Evolutionary conservation across 805 yeast genomes (phyloP), one percentile per base, ranked within the genome.

Genomic region (Myxozyma nipponensis): DNA sequence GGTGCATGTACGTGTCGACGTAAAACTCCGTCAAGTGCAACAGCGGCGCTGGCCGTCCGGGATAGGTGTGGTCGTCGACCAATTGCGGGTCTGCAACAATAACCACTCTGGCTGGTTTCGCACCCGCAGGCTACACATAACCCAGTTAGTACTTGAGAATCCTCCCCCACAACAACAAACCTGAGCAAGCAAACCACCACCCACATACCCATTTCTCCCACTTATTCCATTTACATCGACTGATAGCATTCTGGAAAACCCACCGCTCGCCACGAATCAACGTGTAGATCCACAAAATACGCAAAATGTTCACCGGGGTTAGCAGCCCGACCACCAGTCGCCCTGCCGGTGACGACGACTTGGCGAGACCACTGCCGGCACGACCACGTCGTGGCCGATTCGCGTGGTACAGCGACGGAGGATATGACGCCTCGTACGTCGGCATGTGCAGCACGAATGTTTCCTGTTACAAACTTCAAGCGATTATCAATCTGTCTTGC

Each of bases 71-170:
- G 23, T 75, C 84, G 63, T 93, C 99, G 62, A 93, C 84, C 39
- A 93, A 74, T 66, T 93, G 99, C 0, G 98, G 98, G 64, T 93
- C 99, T 0, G 97, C 98, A 32, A 87, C 74, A 10, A 93, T 38
- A 10, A 52, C 51, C 3, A 54, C 47, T 4, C 54, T 46, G 24
- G 41, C 50, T 17, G 58, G 58, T 6, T 24, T 18, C 13, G 58
- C 58, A 9, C 47, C 58, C 6, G n/a, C 40, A 2, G 50, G 50
- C 48, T 30, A n/a, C n/a, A n/a, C n/a, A n/a, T 39, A 18, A 42
- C 21, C n/a, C 34, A 24, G 28, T 34, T 23, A 21, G 24, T 46
- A 21, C n/a, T n/a, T n/a, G n/a, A n/a, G n/a, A n/a, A 23, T 26
- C 17, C n/a, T 1, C 24, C 3, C 36, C 24, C 13, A 9, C 42